Base-by-base conservation (phyloP, 2,329 filamentous ascomycete species). In the Venturia aucupariae region DNA sequence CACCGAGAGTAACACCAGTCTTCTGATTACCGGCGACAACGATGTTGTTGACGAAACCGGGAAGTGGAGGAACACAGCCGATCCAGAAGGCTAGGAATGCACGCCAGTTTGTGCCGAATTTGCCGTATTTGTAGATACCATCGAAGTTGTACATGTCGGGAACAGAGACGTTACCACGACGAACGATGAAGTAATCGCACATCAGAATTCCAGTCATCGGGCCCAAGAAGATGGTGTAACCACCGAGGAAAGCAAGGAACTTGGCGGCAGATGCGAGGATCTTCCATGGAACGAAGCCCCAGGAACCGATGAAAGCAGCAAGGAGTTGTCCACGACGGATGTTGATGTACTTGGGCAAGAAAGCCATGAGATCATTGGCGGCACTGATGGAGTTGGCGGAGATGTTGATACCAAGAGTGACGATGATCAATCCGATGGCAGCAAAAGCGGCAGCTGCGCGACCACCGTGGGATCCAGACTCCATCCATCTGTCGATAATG, bases 291-390 rank as follows among this genome's bases (percentile, higher is more conserved):
- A 75, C 74, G 62, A 73, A 74, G 69, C 70, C 4, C 71, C 65
- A 59, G 55, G 41, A 39, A 6, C 60, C 64, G 42, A 66, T 65
- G 44, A 65, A 22, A 61, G 44, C 42, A 64, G 38, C 59, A 24
- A 54, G 59, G 8, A 62, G 32, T 7, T 69, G 67, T 0, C 69
- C 71, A 6, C 71, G 67, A 1, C 70, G 66, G 17, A 73, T 69
- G 11, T 70, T 73, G 64, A 68, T 41, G 65, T 68, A n/a, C 70
- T 78, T 35, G 74, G 75, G 19, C 67, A 73, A 42, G 71, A 74
- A 51, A 71, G 80, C 2, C 80, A 81, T 41, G 75, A 78, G 65
- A 80, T 84, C 8, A 35, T 71, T 70, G 48, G 70, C 70, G 13
- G 68, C 67, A 2, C 69, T 68, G 7, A 73, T 67, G 17, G 67